Conservation (phyloP, 495 filamentous ascomycete species). For the Lepraria neglecta region DNA sequence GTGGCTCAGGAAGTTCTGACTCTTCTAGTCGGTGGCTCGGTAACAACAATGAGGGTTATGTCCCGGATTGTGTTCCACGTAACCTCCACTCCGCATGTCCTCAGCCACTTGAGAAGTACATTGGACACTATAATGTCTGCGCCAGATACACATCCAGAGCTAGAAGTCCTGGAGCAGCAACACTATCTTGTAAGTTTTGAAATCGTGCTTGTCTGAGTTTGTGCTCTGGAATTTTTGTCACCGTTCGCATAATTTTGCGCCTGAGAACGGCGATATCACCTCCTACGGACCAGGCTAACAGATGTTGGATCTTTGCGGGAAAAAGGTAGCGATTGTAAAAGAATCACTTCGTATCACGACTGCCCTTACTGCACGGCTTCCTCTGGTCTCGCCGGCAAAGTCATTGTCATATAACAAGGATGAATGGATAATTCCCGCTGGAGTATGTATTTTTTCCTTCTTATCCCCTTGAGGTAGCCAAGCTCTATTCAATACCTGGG, state of each 20-base stretch:
- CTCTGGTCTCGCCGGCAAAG: neutral
- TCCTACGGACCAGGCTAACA: neutral
- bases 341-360: neutral
- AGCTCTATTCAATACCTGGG: neutral
- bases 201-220: neutral
- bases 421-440: neutral
- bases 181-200: neutral
- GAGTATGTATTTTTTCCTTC: neutral
- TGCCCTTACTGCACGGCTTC: neutral
- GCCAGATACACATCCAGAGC: neutral
- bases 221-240: neutral
- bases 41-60: constrained; percentile 3
- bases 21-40: constrained; percentile 2
- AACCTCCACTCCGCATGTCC: neutral
- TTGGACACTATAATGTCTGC: neutral
- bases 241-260: neutral
- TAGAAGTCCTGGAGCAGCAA: neutral
- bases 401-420: neutral
- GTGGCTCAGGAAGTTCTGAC: constrained; percentile 9
- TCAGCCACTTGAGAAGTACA: neutral
- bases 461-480: neutral
- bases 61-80: neutral
- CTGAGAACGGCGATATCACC: neutral
- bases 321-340: neutral
- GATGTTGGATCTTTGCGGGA: neutral